phyloP scores from a whole-genome alignment of 2,329 filamentous ascomycete genomes.

The Beauveria rudraprayagi region DNA sequence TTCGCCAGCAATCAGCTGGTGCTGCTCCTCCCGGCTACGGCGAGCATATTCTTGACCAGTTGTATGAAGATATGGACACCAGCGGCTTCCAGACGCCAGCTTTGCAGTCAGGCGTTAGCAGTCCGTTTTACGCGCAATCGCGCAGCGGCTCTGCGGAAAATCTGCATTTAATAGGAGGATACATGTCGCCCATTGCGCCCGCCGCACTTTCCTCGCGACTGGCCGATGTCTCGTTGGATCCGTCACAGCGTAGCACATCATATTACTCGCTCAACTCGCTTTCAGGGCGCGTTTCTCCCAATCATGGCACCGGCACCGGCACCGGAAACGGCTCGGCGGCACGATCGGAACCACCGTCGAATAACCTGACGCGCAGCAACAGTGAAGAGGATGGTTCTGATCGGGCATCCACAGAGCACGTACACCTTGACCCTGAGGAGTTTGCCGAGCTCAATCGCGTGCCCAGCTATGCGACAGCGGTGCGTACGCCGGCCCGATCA shows the following conservation, averaged over 20 bases:
- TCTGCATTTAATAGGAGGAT: slow-evolving; percentile 42
- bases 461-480: slow-evolving; percentile 68
- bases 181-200: slow-evolving; percentile 30
- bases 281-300: slow-evolving; percentile 37
- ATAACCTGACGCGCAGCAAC: slow-evolving; percentile 43
- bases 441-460: slow-evolving; percentile 62
- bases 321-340: slow-evolving; percentile 15
- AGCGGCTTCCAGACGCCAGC: slow-evolving; percentile 72
- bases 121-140: slow-evolving; percentile 65
- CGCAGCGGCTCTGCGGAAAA: slow-evolving; percentile 77
- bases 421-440: slow-evolving; percentile 50
- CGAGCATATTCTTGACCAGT: slow-evolving; percentile 77
- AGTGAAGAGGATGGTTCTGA: slow-evolving; percentile 45
- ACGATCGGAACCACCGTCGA: slow-evolving; percentile 34
- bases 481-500: slow-evolving; percentile 54
- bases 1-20: slow-evolving; percentile 46
- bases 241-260: slow-evolving; percentile 37
- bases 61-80: slow-evolving; percentile 81
- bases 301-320: slow-evolving; percentile 20
- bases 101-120: slow-evolving; percentile 62
- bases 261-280: slow-evolving; percentile 36
- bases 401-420: slow-evolving; percentile 47
- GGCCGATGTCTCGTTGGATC: slow-evolving; percentile 57
- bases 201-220: slow-evolving; percentile 55
- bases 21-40: slow-evolving; percentile 90